Conservation (phyloP, 1,139 yeast species). For the Yarrowia galli region DNA sequence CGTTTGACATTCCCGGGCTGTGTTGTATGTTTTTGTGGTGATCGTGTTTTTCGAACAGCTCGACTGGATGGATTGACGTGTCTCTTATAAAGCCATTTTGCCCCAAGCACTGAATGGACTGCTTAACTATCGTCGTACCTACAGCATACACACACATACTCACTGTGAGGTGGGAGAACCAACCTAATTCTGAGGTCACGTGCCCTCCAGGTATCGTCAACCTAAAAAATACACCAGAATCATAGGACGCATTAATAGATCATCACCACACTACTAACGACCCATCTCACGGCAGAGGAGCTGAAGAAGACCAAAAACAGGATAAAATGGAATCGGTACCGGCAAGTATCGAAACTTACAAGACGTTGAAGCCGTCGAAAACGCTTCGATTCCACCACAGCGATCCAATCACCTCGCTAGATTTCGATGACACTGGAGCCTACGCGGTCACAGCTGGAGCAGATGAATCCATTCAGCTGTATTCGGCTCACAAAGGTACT, state of each 20-base stretch:
- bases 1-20: background rate
- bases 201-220: conserved; percentile 14
- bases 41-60: no score
- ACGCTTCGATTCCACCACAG: conserved; percentile 63
- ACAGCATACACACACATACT: background rate
- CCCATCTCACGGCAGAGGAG: background rate
- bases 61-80: background rate
- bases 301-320: background rate
- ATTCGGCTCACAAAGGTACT: conserved; percentile 76
- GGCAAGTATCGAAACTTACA: conserved; percentile 31
- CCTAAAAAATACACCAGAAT: conserved; percentile 33
- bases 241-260: background rate
- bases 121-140: background rate
- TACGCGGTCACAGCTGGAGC: conserved; percentile 77
- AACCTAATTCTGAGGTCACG: conserved; percentile 3
- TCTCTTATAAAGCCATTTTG: background rate
- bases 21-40: no score
- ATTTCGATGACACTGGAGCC: conserved; percentile 86
- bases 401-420: conserved; percentile 71
- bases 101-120: background rate
- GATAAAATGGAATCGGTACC: conserved; percentile 20
- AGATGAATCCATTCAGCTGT: conserved; percentile 84
- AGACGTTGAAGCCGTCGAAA: conserved; percentile 57
- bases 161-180: background rate
- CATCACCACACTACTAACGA: conserved; percentile 1